Evolutionary conservation across 2,329 filamentous ascomycete genomes (phyloP).

Genomic region (Oidium heveae): DNA sequence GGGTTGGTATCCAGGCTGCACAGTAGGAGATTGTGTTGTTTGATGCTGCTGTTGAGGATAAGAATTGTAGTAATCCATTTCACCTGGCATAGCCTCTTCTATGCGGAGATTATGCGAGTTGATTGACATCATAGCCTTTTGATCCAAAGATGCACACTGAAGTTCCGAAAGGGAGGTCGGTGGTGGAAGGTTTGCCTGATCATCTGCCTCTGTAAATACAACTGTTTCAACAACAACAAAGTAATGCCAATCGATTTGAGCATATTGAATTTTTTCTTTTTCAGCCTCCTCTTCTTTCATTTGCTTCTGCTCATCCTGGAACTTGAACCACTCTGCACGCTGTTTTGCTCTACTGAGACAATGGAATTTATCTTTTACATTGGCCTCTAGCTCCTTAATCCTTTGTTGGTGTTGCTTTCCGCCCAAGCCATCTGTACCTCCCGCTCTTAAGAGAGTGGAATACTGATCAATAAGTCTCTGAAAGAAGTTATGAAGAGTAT

Average conservation of each 20-base stretch:
- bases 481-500: constrained; percentile 92
- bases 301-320: constrained; percentile 60
- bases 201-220: constrained; percentile 70
- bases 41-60: constrained; percentile 16
- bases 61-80: constrained; percentile 33
- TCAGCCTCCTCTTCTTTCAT: constrained; percentile 76
- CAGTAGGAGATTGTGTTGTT: constrained; percentile 19
- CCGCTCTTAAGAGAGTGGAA: constrained; percentile 45
- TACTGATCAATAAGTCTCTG: constrained; percentile 85
- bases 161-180: constrained; percentile 77
- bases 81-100: constrained; percentile 81
- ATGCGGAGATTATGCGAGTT: constrained; percentile 53
- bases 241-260: constrained; percentile 92
- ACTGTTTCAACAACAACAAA: constrained; percentile 93
- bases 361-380: constrained; percentile 54
- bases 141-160: constrained; percentile 81
- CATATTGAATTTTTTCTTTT: constrained; percentile 49
- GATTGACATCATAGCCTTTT: constrained; percentile 78
- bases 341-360: constrained; percentile 60
- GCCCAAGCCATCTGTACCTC: constrained; percentile 33
- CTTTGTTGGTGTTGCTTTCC: constrained; percentile 48
- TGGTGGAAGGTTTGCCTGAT: constrained; percentile 61
- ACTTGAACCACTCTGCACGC: constrained; percentile 68
- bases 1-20: constrained; percentile 14
- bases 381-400: constrained; percentile 46